phyloP scores from a whole-genome alignment of 495 filamentous ascomycete species.

The Tuber indicum region DNA sequence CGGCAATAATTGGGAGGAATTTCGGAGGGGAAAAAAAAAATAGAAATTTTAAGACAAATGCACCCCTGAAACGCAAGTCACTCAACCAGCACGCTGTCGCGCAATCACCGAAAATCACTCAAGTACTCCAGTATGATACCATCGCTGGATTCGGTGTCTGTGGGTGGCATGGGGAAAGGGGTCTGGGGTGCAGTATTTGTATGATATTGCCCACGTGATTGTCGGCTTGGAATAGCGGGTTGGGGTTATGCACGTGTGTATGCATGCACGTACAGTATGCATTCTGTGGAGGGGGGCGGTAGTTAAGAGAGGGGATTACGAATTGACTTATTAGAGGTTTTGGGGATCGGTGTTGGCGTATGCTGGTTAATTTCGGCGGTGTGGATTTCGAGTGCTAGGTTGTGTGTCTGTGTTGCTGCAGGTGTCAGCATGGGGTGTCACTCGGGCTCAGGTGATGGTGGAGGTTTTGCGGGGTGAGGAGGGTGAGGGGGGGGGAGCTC shows the following conservation, averaged over 20 bases:
- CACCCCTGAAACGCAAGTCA: neutral
- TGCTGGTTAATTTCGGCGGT: neutral
- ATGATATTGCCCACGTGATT: neutral
- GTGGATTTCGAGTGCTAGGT: neutral
- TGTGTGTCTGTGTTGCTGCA: neutral
- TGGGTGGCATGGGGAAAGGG: neutral
- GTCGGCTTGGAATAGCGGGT: neutral
- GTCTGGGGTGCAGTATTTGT: neutral
- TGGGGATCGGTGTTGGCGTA: neutral
- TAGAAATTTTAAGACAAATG: neutral
- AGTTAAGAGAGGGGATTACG: neutral
- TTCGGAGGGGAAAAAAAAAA: neutral
- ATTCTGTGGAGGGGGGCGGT: no score
- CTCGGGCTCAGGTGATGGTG: neutral
- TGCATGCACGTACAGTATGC: neutral
- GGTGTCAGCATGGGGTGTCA: neutral
- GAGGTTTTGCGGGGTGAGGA: no score
- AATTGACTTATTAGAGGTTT: neutral
- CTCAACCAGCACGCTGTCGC: neutral
- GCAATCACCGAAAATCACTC: conserved; percentile 1
- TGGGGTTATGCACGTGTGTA: neutral
- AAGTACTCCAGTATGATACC: neutral
- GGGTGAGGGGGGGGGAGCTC: neutral
- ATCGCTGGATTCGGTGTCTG: neutral
- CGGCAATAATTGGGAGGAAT: neutral